Evolutionary conservation across 116 monocot genomes (phyloP).

Genomic region (Dioscorea cayenensis): DNA sequence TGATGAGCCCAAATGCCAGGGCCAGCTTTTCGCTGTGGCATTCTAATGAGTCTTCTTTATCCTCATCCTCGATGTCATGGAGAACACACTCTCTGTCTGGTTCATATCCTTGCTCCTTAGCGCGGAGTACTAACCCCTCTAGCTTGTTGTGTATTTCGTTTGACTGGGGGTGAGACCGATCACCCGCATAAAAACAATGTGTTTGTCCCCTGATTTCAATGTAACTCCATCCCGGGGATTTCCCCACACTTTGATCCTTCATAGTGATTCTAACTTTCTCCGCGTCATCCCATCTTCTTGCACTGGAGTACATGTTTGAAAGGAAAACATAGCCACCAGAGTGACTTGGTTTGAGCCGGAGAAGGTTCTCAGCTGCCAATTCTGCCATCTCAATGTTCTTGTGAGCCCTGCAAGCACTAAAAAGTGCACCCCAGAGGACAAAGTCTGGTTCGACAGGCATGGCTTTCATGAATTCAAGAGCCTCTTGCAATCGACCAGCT

Average conservation of each 20-base stretch:
- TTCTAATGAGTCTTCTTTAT: slow-evolving; percentile 23
- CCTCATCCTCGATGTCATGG: slow-evolving; percentile 33
- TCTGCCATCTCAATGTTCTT: slow-evolving; percentile 32
- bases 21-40: slow-evolving; percentile 29
- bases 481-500: slow-evolving; percentile 19
- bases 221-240: slow-evolving; percentile 28
- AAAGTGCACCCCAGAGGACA: slow-evolving; percentile 41
- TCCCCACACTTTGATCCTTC: slow-evolving; percentile 18
- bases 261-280: neutral
- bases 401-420: slow-evolving; percentile 28
- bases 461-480: slow-evolving; percentile 18
- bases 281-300: neutral
- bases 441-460: slow-evolving; percentile 27
- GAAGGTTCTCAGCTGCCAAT: slow-evolving; percentile 28
- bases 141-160: too few species aligned
- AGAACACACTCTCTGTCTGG: slow-evolving; percentile 27
- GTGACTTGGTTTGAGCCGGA: slow-evolving; percentile 17
- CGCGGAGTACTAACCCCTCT: slow-evolving; percentile 7
- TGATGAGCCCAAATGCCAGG: slow-evolving; percentile 14
- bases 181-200: slow-evolving; percentile 15
- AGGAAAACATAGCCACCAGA: slow-evolving; percentile 23
- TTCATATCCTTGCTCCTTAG: slow-evolving; percentile 17
- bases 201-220: slow-evolving; percentile 21
- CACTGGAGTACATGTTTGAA: slow-evolving; percentile 25
- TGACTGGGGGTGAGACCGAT: too few species aligned